Conservation (phyloP, 1,284 basidiomycete species). For the Cutaneotrichosporon spelunceum region DNA sequence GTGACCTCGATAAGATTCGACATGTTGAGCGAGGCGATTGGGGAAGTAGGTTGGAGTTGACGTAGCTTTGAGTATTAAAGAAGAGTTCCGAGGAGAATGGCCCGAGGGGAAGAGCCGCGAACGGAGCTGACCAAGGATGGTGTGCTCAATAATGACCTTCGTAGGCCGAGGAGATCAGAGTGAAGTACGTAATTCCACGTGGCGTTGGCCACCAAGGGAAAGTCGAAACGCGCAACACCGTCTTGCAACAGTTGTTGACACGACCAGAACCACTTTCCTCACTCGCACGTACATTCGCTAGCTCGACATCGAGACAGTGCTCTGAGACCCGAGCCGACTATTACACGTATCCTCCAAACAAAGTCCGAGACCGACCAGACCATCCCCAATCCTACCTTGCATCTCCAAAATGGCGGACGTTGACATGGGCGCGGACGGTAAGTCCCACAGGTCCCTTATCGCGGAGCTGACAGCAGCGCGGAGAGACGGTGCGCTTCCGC, state of each 20-base stretch:
- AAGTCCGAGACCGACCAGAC: constrained; percentile 4
- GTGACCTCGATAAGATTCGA: constrained; percentile 55
- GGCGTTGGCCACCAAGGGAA: background rate
- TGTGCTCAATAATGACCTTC: background rate
- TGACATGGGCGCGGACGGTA: constrained; percentile 6
- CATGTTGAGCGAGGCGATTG: constrained; percentile 20
- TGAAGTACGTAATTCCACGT: background rate
- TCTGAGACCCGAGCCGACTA: background rate
- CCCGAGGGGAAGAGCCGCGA: too few relatives aligned
- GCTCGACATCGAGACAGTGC: background rate
- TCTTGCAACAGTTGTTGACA: constrained; percentile 4
- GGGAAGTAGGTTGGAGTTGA: background rate
- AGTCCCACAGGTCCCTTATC: background rate
- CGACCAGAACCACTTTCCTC: background rate
- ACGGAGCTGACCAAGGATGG: constrained; percentile 7
- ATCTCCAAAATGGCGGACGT: constrained; percentile 10
- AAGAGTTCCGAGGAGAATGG: background rate
- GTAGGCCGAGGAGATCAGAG: background rate
- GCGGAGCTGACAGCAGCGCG: constrained; percentile 1
- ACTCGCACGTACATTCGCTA: background rate
- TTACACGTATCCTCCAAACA: background rate
- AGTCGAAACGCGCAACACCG: background rate
- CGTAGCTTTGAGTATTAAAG: background rate
- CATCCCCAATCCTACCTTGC: background rate
- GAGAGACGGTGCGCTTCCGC: background rate